Evolutionary conservation across 129 eudicot species (phyloP).

Genomic region (Escallonia rubra): DNA sequence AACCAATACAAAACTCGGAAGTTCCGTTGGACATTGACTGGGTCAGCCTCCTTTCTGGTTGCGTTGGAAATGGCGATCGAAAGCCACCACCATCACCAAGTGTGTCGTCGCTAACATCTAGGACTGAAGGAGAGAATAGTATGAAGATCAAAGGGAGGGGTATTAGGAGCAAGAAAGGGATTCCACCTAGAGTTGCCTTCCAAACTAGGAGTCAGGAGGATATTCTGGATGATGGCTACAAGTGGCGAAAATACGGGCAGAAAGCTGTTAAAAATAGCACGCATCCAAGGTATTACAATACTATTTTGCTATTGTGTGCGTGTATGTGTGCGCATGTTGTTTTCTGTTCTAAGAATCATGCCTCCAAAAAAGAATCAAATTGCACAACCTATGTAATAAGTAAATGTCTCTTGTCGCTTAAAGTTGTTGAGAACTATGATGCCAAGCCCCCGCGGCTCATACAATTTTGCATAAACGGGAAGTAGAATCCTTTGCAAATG

Average conservation of each 20-base stretch:
- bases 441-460: too few relatives aligned
- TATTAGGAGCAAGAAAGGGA: conserved; percentile 54
- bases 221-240: conserved; percentile 93
- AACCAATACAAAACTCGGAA: conserved; percentile 25
- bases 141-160: conserved; percentile 20
- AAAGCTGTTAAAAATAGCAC: conserved; percentile 81
- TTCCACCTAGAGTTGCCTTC: conserved; percentile 91
- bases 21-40: conserved; percentile 57
- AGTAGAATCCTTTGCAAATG: too few relatives aligned
- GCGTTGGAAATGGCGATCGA: not conserved
- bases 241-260: conserved; percentile 97
- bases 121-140: conserved; percentile 1
- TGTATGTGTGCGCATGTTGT: not conserved
- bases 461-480: too few relatives aligned
- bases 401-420: too few relatives aligned
- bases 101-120: conserved; percentile 6
- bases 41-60: conserved; percentile 48
- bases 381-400: too few relatives aligned
- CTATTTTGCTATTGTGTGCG: not conserved
- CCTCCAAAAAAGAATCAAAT: too few relatives aligned
- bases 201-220: conserved; percentile 88
- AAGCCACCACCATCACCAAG: conserved; percentile 5
- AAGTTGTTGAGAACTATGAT: too few relatives aligned
- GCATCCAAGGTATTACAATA: conserved; percentile 66
- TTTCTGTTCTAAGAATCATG: too few relatives aligned